These are phyloP conservation scores for Pseudocercospora fuligena DNA, from an alignment of 2,329 filamentous ascomycete species.

Conservation along the genomic window DNA sequence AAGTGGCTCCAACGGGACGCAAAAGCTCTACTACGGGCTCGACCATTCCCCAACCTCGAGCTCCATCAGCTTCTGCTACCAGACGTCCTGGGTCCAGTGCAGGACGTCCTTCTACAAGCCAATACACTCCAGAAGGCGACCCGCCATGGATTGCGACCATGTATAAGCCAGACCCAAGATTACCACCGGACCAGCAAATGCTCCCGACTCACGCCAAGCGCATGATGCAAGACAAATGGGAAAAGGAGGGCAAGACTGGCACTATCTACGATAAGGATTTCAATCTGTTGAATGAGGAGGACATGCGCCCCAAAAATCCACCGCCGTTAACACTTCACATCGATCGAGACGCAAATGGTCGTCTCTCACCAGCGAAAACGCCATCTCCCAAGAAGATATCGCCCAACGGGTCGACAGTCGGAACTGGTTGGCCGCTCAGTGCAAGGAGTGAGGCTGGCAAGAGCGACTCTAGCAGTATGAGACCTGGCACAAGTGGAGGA, in stretches of 20 bases:
- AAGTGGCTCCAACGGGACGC: constrained; percentile 38
- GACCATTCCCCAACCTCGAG: constrained; percentile 24
- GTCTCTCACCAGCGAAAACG: constrained; percentile 10
- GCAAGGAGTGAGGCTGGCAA: constrained; percentile 31
- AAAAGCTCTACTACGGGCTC: constrained; percentile 22
- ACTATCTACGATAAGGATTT: constrained; percentile 87
- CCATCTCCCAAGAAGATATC: constrained; percentile 22
- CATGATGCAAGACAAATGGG: constrained; percentile 93
- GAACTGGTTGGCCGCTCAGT: constrained; percentile 36
- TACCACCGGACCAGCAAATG: constrained; percentile 94
- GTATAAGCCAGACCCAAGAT: constrained; percentile 91
- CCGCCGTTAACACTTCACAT: constrained; percentile 14
- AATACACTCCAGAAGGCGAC: constrained; percentile 78
- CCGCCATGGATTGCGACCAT: constrained; percentile 94
- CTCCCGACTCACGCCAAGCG: constrained; percentile 90
- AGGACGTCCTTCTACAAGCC: constrained; percentile 63
- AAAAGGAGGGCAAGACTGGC: constrained; percentile 85
- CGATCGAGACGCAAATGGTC: background rate
- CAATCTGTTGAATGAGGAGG: constrained; percentile 73
- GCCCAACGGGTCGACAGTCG: constrained; percentile 24
- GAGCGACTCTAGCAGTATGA: constrained; percentile 34
- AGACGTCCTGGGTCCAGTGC: constrained; percentile 33
- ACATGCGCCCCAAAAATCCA: constrained; percentile 53
- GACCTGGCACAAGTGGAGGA: constrained; percentile 50
- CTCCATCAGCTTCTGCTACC: constrained; percentile 24